Base-by-base conservation (phyloP, 2,329 filamentous ascomycete species). In the Ophiostoma novo-ulmi region DNA sequence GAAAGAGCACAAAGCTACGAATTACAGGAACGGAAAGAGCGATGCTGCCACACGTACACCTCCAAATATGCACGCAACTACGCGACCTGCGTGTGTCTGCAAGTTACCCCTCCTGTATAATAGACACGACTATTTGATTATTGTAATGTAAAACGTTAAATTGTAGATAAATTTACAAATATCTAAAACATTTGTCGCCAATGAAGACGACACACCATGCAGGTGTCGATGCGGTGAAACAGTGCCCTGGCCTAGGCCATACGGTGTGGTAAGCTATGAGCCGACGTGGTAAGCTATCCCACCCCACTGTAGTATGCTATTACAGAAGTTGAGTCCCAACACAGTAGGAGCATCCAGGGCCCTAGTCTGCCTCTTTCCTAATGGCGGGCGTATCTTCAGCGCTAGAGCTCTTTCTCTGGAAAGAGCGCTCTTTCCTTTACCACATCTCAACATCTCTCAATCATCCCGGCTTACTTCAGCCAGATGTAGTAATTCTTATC, bases 21-120 rank as follows among this genome's bases (percentile, higher is more conserved):
- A 58, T 26, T 58, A 58, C 52, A 58, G 52, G 52, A 58, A 58
- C 52, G 52, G 52, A 58, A 58, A 58, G 52, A 58, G 52, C 52
- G n/a, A 58, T 58, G 52, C 52, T 11, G 52, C 26, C 13, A 58
- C 52, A 58, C 22, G n/a, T 48, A 48, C 44, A 48, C 44, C 44
- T 48, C 17, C 44, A 20, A 48, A 7, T 58, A 58, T 58, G 52
- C 52, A 58, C 52, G 52, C 52, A 58, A 11, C 52, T 31, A 14
- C 52, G 52, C 52, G 52, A 26, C 52, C 52, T 26, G 52, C 52
- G 52, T 26, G 52, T 58, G 52, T 58, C 52, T 58, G 52, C 22
- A 58, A 26, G 44, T n/a, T 48, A 48, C 44, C 52, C 52, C 52
- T 58, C 52, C 52, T 58, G 22, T 17, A 26, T 58, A 8, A 10